Evolutionary conservation across 805 yeast species (phyloP).

Genomic region (Suhomyces emberorum): DNA sequence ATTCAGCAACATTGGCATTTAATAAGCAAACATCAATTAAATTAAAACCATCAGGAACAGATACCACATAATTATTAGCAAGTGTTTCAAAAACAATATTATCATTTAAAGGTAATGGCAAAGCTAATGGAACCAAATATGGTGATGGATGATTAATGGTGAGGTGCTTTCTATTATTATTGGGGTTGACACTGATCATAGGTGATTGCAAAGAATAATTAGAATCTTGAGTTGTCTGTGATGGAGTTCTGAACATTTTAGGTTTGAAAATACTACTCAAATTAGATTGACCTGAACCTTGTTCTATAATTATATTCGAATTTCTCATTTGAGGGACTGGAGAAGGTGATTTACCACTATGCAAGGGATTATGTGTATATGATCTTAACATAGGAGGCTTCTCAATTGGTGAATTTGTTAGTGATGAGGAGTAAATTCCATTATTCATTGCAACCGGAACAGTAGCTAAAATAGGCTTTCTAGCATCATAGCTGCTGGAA

Average conservation of each 20-base stretch:
- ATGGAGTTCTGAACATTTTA: slow-evolving; percentile 27
- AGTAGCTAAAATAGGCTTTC: slow-evolving; percentile 11
- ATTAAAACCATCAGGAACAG: slow-evolving; percentile 47
- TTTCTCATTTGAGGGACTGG: slow-evolving; percentile 20
- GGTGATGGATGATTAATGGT: slow-evolving; percentile 26
- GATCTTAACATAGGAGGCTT: slow-evolving; percentile 19
- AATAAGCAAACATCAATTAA: slow-evolving; percentile 53
- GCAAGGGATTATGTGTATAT: slow-evolving; percentile 16
- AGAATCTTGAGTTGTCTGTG: slow-evolving; percentile 37
- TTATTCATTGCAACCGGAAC: slow-evolving; percentile 14
- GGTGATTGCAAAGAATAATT: slow-evolving; percentile 17
- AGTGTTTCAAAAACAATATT: slow-evolving; percentile 44
- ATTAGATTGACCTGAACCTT: background rate
- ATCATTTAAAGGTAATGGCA: slow-evolving; percentile 45
- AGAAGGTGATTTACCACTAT: slow-evolving; percentile 18
- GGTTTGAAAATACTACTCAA: slow-evolving; percentile 19
- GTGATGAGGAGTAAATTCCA: slow-evolving; percentile 6
- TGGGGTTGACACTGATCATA: slow-evolving; percentile 8
- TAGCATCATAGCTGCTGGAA: background rate
- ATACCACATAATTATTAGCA: slow-evolving; percentile 46
- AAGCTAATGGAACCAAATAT: slow-evolving; percentile 38
- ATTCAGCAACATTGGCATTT: slow-evolving; percentile 56
- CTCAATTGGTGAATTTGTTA: slow-evolving; percentile 16
- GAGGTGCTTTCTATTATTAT: slow-evolving; percentile 4
- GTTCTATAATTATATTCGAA: slow-evolving; percentile 7